Conservation (phyloP, 176 grass and related monocot species). For the Melocanna baccifera region DNA sequence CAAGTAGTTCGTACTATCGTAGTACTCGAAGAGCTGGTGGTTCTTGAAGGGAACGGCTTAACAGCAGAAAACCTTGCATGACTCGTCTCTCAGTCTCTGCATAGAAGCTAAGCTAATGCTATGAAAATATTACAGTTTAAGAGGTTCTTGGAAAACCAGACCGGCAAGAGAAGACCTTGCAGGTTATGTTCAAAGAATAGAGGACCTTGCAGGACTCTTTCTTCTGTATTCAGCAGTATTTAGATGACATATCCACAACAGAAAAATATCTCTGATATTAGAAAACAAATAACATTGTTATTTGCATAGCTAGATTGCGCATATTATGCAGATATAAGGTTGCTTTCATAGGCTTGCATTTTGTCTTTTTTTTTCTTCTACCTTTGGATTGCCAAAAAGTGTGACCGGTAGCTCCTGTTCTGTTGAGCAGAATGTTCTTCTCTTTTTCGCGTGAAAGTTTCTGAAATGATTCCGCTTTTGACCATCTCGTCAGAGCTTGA, state of each 20-base stretch:
- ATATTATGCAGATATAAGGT: background rate
- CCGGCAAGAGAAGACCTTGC: background rate
- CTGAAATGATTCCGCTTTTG: background rate
- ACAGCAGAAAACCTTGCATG: background rate
- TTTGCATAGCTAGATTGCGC: background rate
- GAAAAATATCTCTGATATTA: background rate
- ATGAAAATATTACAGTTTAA: background rate
- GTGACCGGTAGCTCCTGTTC: background rate
- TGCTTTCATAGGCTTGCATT: background rate
- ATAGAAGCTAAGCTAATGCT: background rate
- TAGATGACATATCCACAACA: background rate
- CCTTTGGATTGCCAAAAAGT: background rate
- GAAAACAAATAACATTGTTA: background rate
- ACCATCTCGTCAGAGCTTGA: background rate
- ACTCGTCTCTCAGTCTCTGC: background rate
- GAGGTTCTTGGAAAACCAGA: background rate
- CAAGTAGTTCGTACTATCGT: background rate
- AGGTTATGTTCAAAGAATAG: background rate
- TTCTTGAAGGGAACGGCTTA: background rate
- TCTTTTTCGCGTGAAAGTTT: background rate
- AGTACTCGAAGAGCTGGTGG: background rate
- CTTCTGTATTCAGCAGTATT: background rate
- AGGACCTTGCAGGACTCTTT: background rate
- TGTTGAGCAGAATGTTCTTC: background rate
- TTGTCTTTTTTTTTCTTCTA: background rate